A percentile compares a stretch with the other conserved stretches of the same genome.
Conservation (phyloP, 2,329 filamentous ascomycete genomes). For the Stachybotrys chartarum region DNA sequence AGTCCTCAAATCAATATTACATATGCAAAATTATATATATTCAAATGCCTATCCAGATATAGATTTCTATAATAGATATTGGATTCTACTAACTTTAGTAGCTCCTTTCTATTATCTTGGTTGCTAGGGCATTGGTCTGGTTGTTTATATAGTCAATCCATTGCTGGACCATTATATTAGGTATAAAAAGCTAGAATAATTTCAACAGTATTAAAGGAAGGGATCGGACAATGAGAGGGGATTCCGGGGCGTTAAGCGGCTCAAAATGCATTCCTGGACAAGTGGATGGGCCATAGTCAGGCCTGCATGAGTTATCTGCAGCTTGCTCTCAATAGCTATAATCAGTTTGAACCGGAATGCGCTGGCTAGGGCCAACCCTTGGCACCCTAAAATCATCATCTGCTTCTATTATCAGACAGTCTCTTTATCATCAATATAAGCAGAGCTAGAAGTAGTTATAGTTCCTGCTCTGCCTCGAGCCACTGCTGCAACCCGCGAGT, state of each 20-base stretch:
- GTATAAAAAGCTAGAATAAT: background rate
- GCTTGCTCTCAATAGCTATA: background rate
- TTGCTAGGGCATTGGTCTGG: background rate
- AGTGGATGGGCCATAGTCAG: background rate
- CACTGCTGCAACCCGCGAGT: too few relatives aligned
- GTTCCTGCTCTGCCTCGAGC: too few relatives aligned
- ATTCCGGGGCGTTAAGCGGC: background rate
- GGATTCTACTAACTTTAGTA: background rate
- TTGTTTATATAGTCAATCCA: background rate
- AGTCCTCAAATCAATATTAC: background rate
- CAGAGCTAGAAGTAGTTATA: too few relatives aligned
- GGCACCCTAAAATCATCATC: too few relatives aligned
- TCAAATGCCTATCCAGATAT: too few relatives aligned
- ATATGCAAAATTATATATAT: too few relatives aligned
- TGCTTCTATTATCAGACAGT: too few relatives aligned
- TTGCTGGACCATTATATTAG: background rate
- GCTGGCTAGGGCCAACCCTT: background rate
- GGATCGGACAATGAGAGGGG: background rate
- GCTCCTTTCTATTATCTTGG: background rate
- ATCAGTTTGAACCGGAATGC: background rate
- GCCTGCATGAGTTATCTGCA: background rate
- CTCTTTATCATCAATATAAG: too few relatives aligned
- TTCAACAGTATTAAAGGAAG: background rate
- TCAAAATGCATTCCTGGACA: background rate
- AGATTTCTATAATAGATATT: background rate